Evolutionary conservation across 495 filamentous ascomycete species (phyloP).

Genomic region (Darksidea phi): DNA sequence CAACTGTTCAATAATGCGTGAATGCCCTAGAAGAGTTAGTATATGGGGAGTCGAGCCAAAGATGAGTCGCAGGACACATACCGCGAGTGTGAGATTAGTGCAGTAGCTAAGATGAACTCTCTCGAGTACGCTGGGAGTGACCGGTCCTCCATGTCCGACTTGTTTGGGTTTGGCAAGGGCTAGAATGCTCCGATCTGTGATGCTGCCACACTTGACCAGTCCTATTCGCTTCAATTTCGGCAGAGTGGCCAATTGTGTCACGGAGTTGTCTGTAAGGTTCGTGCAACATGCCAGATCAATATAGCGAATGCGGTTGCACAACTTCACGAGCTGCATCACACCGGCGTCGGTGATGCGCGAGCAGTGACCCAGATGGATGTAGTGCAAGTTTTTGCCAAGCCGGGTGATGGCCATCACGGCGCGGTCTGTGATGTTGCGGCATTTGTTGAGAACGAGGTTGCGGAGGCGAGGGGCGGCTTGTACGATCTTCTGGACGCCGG

Average conservation of each 20-base stretch:
- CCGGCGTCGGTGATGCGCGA: slow-evolving; percentile 82
- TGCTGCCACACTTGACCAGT: slow-evolving; percentile 85
- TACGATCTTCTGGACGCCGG: slow-evolving; percentile 82
- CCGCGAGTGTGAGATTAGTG: slow-evolving; percentile 71
- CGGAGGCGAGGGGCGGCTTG: slow-evolving; percentile 81
- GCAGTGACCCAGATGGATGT: slow-evolving; percentile 94
- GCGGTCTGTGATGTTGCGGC: slow-evolving; percentile 83
- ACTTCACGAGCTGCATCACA: slow-evolving; percentile 75
- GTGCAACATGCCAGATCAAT: slow-evolving; percentile 95
- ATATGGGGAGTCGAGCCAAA: neutral
- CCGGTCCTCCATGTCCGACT: slow-evolving; percentile 47
- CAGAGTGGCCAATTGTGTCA: slow-evolving; percentile 78
- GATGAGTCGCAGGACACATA: slow-evolving; percentile 47
- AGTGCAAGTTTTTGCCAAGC: slow-evolving; percentile 93
- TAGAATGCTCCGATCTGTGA: slow-evolving; percentile 84
- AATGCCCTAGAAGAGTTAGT: slow-evolving; percentile 67
- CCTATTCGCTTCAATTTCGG: slow-evolving; percentile 94
- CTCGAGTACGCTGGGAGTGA: slow-evolving; percentile 67
- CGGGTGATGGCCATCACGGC: slow-evolving; percentile 82
- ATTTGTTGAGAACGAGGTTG: slow-evolving; percentile 93
- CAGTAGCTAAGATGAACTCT: slow-evolving; percentile 98
- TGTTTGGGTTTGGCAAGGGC: slow-evolving; percentile 67
- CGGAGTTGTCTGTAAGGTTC: slow-evolving; percentile 82
- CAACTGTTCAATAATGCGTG: slow-evolving; percentile 85
- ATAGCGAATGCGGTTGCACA: slow-evolving; percentile 92